Base-by-base conservation (phyloP, 2,329 filamentous ascomycete species). In the Stemphylium lycopersici region DNA sequence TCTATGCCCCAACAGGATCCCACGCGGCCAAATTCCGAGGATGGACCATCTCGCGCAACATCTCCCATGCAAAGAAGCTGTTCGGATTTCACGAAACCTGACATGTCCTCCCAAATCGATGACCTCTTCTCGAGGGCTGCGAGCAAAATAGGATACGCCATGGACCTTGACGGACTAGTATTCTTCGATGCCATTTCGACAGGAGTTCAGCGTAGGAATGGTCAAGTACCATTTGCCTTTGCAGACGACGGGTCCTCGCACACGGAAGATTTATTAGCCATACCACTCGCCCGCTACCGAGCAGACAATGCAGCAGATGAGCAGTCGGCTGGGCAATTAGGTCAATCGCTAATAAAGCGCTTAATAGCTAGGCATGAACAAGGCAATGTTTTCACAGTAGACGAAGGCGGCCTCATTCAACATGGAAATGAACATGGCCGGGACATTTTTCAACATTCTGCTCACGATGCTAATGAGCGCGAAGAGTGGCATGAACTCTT, bases 121-220 rank as follows among this genome's bases (percentile, higher is more conserved):
- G 32, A 45, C n/a, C 43, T 58, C 8, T 55, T 58, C 32, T 12
- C 22, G 10, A 52, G 20, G 39, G 51, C 52, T 18, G 56, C 56
- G 15, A 41, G 55, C 6, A 45, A 37, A n/a, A 45, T 55, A 29
- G 56, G 52, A 29, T 20, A 41, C 44, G 56, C 56, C 11, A 52
- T 58, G 52, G 20, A 52, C 20, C 29, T 55, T 12, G 52, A 58
- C 16, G 51, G 56, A 6, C 34, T 58, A 10, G 31, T 41, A 1
- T 58, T 58, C 44, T 58, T 55, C 33, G 56, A 58, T 32, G 32
- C 52, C 4, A 32, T 55, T 10, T 16, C 44, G n/a, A 50, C 55
- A 11, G 33, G 42, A 12, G 3, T 18, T 36, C 33, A 36, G 24
- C 31, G 43, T 16, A 33, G 24, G 18, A 12, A 18, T 18, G 18